phyloP scores from a whole-genome alignment of 164 flowering plant genomes.

The Berberis vulgaris region DNA sequence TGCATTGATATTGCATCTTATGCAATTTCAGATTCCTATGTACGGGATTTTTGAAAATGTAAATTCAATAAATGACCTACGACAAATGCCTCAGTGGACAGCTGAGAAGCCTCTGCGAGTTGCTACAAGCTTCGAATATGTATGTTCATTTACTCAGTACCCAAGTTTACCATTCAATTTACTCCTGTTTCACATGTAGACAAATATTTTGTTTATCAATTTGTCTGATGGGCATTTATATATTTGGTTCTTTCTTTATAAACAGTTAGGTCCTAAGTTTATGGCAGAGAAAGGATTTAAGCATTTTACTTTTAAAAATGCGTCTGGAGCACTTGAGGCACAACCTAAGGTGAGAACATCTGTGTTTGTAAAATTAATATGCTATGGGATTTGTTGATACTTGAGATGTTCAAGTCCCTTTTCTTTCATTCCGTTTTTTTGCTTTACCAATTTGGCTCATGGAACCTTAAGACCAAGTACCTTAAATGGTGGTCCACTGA shows the following conservation, averaged over 20 bases:
- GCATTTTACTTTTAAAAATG: slow-evolving; percentile 80
- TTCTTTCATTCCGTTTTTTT: no score
- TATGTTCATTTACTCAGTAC: slow-evolving; percentile 23
- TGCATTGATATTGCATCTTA: background rate
- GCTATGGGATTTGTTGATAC: no score
- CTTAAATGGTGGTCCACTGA: no score
- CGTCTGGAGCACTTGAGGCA: slow-evolving; percentile 98
- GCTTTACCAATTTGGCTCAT: no score
- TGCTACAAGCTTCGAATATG: slow-evolving; percentile 89
- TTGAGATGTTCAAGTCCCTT: no score
- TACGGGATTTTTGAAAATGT: slow-evolving; percentile 95
- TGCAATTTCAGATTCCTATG: slow-evolving; percentile 61
- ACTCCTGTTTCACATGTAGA: background rate
- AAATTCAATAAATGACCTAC: slow-evolving; percentile 71
- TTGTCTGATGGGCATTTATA: slow-evolving; percentile 2
- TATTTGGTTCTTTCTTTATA: background rate
- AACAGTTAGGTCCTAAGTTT: slow-evolving; percentile 84
- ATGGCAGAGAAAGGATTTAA: slow-evolving; percentile 73
- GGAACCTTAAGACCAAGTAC: no score
- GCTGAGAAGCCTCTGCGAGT: slow-evolving; percentile 81
- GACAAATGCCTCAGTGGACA: slow-evolving; percentile 97
- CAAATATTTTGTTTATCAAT: background rate
- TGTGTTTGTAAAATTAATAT: background rate
- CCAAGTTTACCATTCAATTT: background rate
- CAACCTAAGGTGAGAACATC: slow-evolving; percentile 77